phyloP scores from a whole-genome alignment of 2,329 filamentous ascomycete species.

The Simplicillium aogashimaense region DNA sequence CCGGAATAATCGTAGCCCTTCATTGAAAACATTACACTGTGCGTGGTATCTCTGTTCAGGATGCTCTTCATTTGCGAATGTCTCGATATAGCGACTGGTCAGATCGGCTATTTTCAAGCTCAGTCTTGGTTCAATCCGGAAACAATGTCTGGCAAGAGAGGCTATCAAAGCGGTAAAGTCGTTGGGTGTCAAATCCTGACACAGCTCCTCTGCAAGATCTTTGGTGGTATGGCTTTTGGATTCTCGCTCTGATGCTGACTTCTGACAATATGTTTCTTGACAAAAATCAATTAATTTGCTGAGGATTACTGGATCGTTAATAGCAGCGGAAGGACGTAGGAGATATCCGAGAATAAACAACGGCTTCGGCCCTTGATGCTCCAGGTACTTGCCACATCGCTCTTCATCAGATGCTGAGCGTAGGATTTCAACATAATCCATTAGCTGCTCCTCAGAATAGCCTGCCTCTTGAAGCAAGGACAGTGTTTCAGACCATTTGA shows the following conservation, averaged over 20 bases:
- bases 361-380: neutral
- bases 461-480: neutral
- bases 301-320: neutral
- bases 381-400: neutral
- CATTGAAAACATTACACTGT: slow-evolving; percentile 22
- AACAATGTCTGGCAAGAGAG: slow-evolving; percentile 18
- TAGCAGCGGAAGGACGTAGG: neutral
- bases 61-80: slow-evolving; percentile 7
- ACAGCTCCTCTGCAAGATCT: slow-evolving; percentile 2
- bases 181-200: slow-evolving; percentile 9
- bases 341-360: neutral
- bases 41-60: slow-evolving; percentile 13
- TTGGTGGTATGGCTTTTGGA: neutral
- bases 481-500: slow-evolving; percentile 1
- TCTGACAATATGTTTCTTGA: neutral
- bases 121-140: slow-evolving; percentile 21
- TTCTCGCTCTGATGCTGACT: neutral
- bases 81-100: slow-evolving; percentile 16
- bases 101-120: slow-evolving; percentile 18
- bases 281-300: neutral
- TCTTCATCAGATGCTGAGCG: neutral
- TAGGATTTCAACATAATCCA: neutral
- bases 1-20: slow-evolving; percentile 15
- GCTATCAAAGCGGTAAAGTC: slow-evolving; percentile 15
- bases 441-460: neutral